A percentile compares a stretch with the other conserved stretches of the same genome.
Conservation (phyloP, 2,329 filamentous ascomycete species). For the Stagonosporopsis vannaccii region DNA sequence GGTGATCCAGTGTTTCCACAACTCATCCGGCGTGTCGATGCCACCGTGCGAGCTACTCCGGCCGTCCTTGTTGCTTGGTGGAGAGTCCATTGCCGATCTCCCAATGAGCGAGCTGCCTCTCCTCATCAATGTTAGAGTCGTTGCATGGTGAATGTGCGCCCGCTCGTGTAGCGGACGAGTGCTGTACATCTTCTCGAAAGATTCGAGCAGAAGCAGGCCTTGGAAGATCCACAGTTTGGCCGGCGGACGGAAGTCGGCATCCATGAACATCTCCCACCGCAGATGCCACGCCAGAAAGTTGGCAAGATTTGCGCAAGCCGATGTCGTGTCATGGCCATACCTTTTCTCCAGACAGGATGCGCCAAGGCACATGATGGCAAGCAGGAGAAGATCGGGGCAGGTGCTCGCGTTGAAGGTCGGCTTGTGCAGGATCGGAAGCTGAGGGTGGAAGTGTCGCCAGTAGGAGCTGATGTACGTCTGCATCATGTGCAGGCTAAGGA, state of each 20-base stretch:
- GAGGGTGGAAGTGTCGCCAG: slow-evolving; percentile 93
- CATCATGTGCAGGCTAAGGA: slow-evolving; percentile 91
- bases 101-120: slow-evolving; percentile 90
- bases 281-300: slow-evolving; percentile 92
- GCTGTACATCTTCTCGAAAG: slow-evolving; percentile 98
- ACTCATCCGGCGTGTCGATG: slow-evolving; percentile 79
- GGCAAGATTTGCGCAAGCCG: slow-evolving; percentile 80
- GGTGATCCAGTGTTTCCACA: slow-evolving; percentile 96
- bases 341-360: slow-evolving; percentile 87
- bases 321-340: slow-evolving; percentile 75
- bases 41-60: slow-evolving; percentile 56
- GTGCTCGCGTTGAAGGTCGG: slow-evolving; percentile 90
- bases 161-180: slow-evolving; percentile 90
- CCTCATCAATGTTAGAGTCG: slow-evolving; percentile 93
- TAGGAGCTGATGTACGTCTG: slow-evolving; percentile 88
- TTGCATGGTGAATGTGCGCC: slow-evolving; percentile 95
- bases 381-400: slow-evolving; percentile 81
- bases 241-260: slow-evolving; percentile 85
- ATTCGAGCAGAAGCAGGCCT: slow-evolving; percentile 82
- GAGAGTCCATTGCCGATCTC: slow-evolving; percentile 82
- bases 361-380: slow-evolving; percentile 91
- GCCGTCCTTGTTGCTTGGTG: slow-evolving; percentile 74
- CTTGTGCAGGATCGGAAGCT: slow-evolving; percentile 92
- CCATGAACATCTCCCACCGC: slow-evolving; percentile 96
- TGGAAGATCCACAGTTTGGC: slow-evolving; percentile 98